Evolutionary conservation across 768 basidiomycete species (phyloP).

Genomic region (Auricularia auricula-judae): DNA sequence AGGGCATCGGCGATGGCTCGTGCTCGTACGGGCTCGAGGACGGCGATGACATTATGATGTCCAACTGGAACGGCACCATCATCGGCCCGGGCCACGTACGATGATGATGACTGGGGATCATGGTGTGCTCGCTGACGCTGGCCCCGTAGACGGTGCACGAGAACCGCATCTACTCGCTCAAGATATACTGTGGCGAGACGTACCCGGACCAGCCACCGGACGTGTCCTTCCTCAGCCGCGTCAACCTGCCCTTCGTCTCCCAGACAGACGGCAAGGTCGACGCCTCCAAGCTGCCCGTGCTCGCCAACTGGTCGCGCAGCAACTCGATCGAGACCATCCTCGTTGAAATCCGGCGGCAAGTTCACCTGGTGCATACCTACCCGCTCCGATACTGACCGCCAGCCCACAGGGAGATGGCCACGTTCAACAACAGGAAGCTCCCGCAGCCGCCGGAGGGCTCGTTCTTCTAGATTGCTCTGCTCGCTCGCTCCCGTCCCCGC

Average conservation of each 20-base stretch:
- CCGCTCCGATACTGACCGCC: neutral
- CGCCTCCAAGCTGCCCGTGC: slow-evolving; percentile 52
- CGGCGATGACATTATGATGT: slow-evolving; percentile 94
- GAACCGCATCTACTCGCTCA: slow-evolving; percentile 95
- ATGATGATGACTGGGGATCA: slow-evolving; percentile 5
- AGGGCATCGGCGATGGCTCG: slow-evolving; percentile 96
- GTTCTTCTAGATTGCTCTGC: slow-evolving; percentile 16
- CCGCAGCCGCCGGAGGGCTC: slow-evolving; percentile 87
- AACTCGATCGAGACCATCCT: slow-evolving; percentile 80
- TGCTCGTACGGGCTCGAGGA: slow-evolving; percentile 96
- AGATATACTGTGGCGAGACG: slow-evolving; percentile 66
- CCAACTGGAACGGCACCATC: slow-evolving; percentile 97
- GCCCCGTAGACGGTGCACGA: slow-evolving; percentile 78
- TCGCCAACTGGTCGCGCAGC: slow-evolving; percentile 63
- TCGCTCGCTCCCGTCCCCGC: too few species aligned
- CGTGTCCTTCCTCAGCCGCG: slow-evolving; percentile 77
- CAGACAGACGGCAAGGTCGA: slow-evolving; percentile 71
- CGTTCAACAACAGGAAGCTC: slow-evolving; percentile 82
- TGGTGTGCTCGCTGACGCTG: neutral
- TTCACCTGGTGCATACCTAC: slow-evolving; percentile 5
- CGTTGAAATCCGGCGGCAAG: slow-evolving; percentile 87
- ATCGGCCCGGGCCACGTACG: slow-evolving; percentile 95
- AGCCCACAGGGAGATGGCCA: slow-evolving; percentile 77
- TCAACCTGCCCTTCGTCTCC: slow-evolving; percentile 90
- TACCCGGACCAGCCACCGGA: slow-evolving; percentile 74